Conservation (phyloP, 106 monocot species). For the Dendrobium catenatum region DNA sequence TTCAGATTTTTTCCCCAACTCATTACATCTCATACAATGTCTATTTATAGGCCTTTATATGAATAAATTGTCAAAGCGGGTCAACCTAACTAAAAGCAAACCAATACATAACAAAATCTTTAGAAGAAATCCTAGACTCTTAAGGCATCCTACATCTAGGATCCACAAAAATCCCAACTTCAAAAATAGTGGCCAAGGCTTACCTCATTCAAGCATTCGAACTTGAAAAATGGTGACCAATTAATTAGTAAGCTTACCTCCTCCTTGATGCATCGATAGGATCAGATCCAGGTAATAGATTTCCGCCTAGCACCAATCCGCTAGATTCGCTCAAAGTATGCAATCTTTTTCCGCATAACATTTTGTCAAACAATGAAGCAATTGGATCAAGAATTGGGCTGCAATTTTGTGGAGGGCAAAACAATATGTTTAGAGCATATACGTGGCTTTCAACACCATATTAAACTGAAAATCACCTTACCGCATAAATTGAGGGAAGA, state of each 20-base stretch:
- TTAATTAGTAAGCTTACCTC: slow-evolving; percentile 48
- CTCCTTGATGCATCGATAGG: slow-evolving; percentile 82
- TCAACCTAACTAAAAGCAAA: no score
- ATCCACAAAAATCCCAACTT: neutral
- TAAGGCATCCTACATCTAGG: neutral
- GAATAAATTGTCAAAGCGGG: no score
- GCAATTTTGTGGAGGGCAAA: slow-evolving; percentile 9
- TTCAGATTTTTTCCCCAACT: no score
- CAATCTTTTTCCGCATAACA: slow-evolving; percentile 73
- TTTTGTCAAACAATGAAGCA: slow-evolving; percentile 64
- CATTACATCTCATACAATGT: no score
- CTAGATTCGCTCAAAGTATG: slow-evolving; percentile 34
- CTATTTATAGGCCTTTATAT: no score
- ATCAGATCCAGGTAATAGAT: slow-evolving; percentile 90
- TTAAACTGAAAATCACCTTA: slow-evolving; percentile 11
- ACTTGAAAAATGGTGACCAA: neutral
- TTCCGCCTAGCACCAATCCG: slow-evolving; percentile 29
- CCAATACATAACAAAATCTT: neutral
- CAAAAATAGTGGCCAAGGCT: neutral
- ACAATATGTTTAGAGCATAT: slow-evolving; percentile 4
- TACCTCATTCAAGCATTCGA: neutral
- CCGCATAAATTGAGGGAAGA: slow-evolving; percentile 86
- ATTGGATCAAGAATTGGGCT: slow-evolving; percentile 83
- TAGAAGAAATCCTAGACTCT: neutral
- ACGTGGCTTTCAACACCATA: neutral